Conservation (phyloP, 352 stramenopile genomes). For the Elongisporangium anandrum region DNA sequence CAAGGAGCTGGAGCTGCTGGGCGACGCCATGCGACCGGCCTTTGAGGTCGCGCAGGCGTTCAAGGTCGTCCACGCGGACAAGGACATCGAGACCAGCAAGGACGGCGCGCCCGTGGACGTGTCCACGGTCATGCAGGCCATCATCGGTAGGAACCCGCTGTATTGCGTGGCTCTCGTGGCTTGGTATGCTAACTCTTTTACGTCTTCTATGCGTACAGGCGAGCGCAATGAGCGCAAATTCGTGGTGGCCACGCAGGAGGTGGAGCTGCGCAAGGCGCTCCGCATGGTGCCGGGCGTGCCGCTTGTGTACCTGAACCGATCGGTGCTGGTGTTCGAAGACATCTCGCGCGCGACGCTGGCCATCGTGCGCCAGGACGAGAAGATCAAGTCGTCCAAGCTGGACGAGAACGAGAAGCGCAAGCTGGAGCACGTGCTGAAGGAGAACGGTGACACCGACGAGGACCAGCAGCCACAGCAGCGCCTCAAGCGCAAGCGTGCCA, state of each 20-base stretch:
- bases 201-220: conserved; percentile 12
- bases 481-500: conserved; percentile 51
- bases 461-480: conserved; percentile 18
- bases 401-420: conserved; percentile 77
- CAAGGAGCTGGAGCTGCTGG: conserved; percentile 70
- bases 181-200: neutral
- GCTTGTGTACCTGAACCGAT: conserved; percentile 85
- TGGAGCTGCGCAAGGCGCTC: conserved; percentile 75
- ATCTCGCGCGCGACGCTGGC: conserved; percentile 71
- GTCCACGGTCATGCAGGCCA: conserved; percentile 40
- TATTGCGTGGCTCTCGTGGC: neutral
- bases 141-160: conserved; percentile 19
- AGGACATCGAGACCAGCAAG: conserved; percentile 11
- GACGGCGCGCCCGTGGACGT: conserved; percentile 35
- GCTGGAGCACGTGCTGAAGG: conserved; percentile 40
- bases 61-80: conserved; percentile 44
- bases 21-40: conserved; percentile 49
- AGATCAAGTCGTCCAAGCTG: conserved; percentile 60
- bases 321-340: conserved; percentile 85
- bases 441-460: conserved; percentile 1
- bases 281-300: conserved; percentile 64
- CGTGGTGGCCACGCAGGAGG: conserved; percentile 81
- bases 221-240: conserved; percentile 82
- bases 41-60: conserved; percentile 70
- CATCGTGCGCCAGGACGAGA: conserved; percentile 80